phyloP scores from a whole-genome alignment of 2,329 filamentous ascomycete species.

The Aureobasidium sp. region DNA sequence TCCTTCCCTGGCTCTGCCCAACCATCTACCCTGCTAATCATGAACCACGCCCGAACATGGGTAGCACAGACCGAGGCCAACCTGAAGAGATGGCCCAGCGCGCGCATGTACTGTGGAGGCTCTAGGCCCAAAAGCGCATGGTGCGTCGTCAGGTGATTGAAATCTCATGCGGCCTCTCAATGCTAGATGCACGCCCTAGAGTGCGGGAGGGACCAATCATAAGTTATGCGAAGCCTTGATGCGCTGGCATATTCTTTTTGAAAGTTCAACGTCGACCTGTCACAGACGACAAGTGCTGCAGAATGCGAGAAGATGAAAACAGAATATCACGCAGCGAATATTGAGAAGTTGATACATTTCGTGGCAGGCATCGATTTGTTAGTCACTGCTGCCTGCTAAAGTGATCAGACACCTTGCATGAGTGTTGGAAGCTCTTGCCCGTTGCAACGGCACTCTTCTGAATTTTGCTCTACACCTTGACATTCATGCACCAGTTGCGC shows the following conservation, averaged over 20 bases:
- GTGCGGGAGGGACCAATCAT: constrained; percentile 6
- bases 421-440: background rate
- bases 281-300: constrained; percentile 10
- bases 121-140: constrained; percentile 10
- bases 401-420: background rate
- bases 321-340: constrained; percentile 4
- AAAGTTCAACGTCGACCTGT: constrained; percentile 4
- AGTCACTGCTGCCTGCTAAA: background rate
- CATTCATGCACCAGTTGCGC: background rate
- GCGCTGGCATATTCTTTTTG: constrained; percentile 12
- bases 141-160: constrained; percentile 14
- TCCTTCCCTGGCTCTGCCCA: background rate
- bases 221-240: constrained; percentile 10
- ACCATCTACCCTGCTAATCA: constrained; percentile 4
- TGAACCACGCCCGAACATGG: constrained; percentile 9
- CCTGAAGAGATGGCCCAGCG: background rate
- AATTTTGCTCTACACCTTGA: background rate
- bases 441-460: background rate
- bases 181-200: constrained; percentile 9
- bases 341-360: constrained; percentile 1
- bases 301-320: background rate
- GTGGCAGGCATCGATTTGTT: constrained; percentile 7
- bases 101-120: constrained; percentile 3
- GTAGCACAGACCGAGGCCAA: constrained; percentile 13
- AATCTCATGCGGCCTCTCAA: constrained; percentile 8